A percentile compares a stretch with the other conserved stretches of the same genome.
phyloP scores from a whole-genome alignment of 306 rosid species.

The Trichosanthes truncata region DNA sequence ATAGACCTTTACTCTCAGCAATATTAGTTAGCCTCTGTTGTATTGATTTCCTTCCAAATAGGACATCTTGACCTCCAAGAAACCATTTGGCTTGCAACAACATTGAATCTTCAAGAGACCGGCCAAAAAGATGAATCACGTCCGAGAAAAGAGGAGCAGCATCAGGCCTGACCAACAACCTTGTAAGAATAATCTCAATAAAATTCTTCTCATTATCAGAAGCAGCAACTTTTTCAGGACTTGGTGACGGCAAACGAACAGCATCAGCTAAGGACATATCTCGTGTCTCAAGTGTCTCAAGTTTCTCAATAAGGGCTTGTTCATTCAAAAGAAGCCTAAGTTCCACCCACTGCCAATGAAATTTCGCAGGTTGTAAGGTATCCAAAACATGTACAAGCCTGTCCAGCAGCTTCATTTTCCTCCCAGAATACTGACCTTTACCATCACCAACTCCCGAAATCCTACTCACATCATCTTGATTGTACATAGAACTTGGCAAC shows the following conservation, averaged over 20 bases:
- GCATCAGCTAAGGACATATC: constrained; percentile 66
- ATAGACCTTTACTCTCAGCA: constrained; percentile 58
- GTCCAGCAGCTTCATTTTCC: constrained; percentile 63
- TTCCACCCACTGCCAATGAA: constrained; percentile 99
- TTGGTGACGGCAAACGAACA: constrained; percentile 60
- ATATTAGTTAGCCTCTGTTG: constrained; percentile 60
- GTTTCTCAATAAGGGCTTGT: constrained; percentile 75
- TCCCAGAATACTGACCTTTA: constrained; percentile 34
- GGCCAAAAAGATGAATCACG: constrained; percentile 88
- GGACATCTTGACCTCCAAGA: constrained; percentile 74
- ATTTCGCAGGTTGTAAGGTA: constrained; percentile 86
- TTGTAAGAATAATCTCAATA: constrained; percentile 72
- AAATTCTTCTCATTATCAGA: constrained; percentile 91
- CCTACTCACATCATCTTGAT: constrained; percentile 39
- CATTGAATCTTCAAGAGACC: constrained; percentile 90
- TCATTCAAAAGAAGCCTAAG: constrained; percentile 92
- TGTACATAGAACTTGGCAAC: constrained; percentile 38
- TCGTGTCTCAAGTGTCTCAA: constrained; percentile 32
- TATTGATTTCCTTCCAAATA: constrained; percentile 81
- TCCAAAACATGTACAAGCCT: constrained; percentile 74
- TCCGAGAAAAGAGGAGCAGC: constrained; percentile 90
- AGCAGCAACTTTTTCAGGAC: constrained; percentile 60
- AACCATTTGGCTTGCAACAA: constrained; percentile 93
- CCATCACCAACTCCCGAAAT: constrained; percentile 48
- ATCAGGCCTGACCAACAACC: constrained; percentile 95